A percentile compares a stretch with the other conserved stretches of the same genome.
Evolutionary conservation across 2,329 filamentous ascomycete species (phyloP).

Genomic region (Chrysoporthe austroafricana): DNA sequence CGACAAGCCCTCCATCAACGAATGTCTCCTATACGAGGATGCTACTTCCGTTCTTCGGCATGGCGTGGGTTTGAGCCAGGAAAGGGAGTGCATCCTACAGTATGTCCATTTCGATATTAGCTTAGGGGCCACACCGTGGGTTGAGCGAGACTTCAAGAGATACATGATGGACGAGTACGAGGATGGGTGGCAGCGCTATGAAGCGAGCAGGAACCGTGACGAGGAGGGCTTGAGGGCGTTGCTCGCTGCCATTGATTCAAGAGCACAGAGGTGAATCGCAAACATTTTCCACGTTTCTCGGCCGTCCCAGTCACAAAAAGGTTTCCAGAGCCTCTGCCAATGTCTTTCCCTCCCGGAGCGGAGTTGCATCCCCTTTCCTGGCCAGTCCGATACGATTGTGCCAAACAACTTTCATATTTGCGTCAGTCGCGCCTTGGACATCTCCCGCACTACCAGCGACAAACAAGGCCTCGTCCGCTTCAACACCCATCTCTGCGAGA

Average conservation of each 20-base stretch:
- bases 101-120: slow-evolving; percentile 16
- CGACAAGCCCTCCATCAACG: slow-evolving; percentile 9
- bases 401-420: slow-evolving; percentile 46
- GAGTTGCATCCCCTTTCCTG: slow-evolving; percentile 34
- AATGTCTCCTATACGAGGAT: background rate
- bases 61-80: slow-evolving; percentile 7
- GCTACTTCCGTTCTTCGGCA: background rate
- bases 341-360: slow-evolving; percentile 33
- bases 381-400: slow-evolving; percentile 40
- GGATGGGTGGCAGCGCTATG: slow-evolving; percentile 14
- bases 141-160: slow-evolving; percentile 17
- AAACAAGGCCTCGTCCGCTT: slow-evolving; percentile 38
- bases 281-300: background rate
- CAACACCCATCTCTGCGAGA: slow-evolving; percentile 35
- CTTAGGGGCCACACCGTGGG: background rate
- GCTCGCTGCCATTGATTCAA: background rate
- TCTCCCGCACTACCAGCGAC: slow-evolving; percentile 46
- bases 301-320: slow-evolving; percentile 19
- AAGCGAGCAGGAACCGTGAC: background rate
- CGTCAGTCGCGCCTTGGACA: slow-evolving; percentile 42
- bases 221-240: slow-evolving; percentile 4
- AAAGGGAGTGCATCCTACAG: slow-evolving; percentile 10
- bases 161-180: slow-evolving; percentile 9
- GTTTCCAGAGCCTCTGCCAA: slow-evolving; percentile 32
- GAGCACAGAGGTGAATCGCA: background rate